A percentile compares a stretch with the other conserved stretches of the same genome.
These are phyloP conservation scores for Botrytis squamosa DNA, from an alignment of 2,329 filamentous ascomycete species.

Conservation along the genomic window DNA sequence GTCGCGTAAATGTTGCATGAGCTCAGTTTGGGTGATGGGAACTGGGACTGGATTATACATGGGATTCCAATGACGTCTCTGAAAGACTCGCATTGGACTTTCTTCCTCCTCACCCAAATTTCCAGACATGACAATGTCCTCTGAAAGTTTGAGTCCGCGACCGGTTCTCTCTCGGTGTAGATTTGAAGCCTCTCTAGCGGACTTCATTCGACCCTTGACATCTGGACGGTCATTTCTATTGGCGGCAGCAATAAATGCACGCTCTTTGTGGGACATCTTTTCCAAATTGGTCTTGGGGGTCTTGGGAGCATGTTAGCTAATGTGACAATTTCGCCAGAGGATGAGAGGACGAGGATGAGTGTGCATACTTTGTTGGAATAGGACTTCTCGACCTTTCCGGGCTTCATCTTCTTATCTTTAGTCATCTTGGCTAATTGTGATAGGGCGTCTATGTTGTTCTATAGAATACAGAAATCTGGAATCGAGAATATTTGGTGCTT, in stretches of 20 bases:
- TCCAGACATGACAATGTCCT: constrained; percentile 83
- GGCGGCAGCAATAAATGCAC: constrained; percentile 91
- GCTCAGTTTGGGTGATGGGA: constrained; percentile 15
- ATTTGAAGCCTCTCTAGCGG: constrained; percentile 81
- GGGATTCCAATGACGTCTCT: constrained; percentile 61
- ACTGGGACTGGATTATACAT: constrained; percentile 44
- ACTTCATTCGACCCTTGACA: constrained; percentile 83
- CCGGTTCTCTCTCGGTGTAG: constrained; percentile 88
- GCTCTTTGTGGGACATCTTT: constrained; percentile 68
- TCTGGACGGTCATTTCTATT: constrained; percentile 75
- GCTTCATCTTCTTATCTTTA: background rate
- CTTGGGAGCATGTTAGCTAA: background rate
- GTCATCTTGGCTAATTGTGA: background rate
- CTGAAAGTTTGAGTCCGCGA: constrained; percentile 75
- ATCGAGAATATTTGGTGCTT: background rate
- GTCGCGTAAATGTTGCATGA: background rate
- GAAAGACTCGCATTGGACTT: constrained; percentile 44
- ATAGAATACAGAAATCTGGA: background rate
- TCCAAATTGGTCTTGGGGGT: background rate
- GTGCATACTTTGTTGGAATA: background rate
- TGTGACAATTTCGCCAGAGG: background rate
- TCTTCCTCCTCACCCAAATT: constrained; percentile 88
- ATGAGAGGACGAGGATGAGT: background rate
- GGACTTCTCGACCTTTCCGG: background rate
- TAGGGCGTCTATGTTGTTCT: background rate